phyloP scores from a whole-genome alignment of 179 eudicot genomes.

The Silene noctiflora region DNA sequence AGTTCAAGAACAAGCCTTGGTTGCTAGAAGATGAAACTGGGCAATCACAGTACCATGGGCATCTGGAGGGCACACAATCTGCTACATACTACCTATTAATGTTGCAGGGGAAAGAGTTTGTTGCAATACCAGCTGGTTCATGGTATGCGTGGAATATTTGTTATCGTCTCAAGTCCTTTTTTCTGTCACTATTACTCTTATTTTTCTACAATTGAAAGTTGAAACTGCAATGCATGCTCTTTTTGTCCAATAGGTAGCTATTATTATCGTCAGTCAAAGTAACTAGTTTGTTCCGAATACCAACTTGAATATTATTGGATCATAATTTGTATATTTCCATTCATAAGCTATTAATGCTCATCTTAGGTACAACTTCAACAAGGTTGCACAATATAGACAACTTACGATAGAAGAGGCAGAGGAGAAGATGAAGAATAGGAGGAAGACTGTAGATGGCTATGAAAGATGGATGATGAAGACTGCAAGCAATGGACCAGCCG shows the following conservation, averaged over 20 bases:
- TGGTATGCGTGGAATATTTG: conserved; percentile 47
- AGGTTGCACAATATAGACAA: conserved; percentile 92
- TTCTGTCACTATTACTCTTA: not conserved
- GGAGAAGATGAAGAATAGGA: conserved; percentile 93
- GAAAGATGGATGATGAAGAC: conserved; percentile 99
- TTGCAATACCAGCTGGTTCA: conserved; percentile 97
- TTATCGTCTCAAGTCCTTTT: not conserved
- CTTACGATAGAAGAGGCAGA: conserved; percentile 98
- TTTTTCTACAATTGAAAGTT: not conserved
- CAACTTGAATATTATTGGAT: not conserved
- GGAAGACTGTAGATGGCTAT: conserved; percentile 92
- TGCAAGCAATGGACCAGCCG: conserved; percentile 82
- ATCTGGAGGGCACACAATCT: conserved; percentile 78
- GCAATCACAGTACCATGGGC: conserved; percentile 84
- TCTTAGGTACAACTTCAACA: conserved; percentile 85
- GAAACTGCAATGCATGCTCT: not conserved
- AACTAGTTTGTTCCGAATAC: not conserved
- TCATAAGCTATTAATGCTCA: not conserved
- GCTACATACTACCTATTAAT: conserved; percentile 87
- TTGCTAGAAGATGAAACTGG: conserved; percentile 93
- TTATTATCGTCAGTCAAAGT: too few species aligned
- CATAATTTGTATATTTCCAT: not conserved
- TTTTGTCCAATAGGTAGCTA: too few species aligned
- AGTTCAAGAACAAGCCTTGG: conserved; percentile 96
- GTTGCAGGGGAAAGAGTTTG: conserved; percentile 86